Percentiles rank a stretch among this genome's conserved stretches.
Evolutionary conservation across 208 protist species (phyloP).

Genomic region (Borovskyia barvae): DNA sequence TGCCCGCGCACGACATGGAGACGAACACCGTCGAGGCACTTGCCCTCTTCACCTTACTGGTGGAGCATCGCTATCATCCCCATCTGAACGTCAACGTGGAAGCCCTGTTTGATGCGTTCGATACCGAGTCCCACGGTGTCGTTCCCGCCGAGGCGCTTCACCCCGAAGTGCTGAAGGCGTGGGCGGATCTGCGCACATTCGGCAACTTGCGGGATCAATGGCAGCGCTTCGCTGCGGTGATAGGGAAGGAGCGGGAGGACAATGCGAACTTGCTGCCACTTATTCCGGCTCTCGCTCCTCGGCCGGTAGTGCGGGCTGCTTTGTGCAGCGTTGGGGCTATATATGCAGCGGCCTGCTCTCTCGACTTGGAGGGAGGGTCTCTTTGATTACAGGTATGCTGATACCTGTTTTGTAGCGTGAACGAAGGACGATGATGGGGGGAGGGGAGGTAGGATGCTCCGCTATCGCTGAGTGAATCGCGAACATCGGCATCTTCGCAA

Average conservation of each 20-base stretch:
- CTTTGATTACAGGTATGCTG: too few relatives aligned
- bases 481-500: too few relatives aligned
- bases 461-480: too few relatives aligned
- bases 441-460: too few relatives aligned
- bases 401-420: too few relatives aligned
- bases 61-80: conserved; percentile 59
- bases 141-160: conserved; percentile 53
- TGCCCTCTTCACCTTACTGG: conserved; percentile 52
- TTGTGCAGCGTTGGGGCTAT: conserved; percentile 39
- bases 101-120: conserved; percentile 68
- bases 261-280: conserved; percentile 24
- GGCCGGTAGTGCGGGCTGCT: conserved; percentile 31
- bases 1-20: conserved; percentile 23
- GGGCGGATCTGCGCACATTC: conserved; percentile 65
- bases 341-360: conserved; percentile 37
- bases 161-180: conserved; percentile 41
- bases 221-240: conserved; percentile 45
- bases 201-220: conserved; percentile 68
- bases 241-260: conserved; percentile 30
- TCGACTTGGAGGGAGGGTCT: conserved; percentile 61
- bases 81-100: conserved; percentile 49
- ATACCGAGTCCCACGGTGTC: conserved; percentile 32
- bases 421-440: too few relatives aligned
- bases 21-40: conserved; percentile 25
- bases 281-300: conserved; percentile 27